These are phyloP conservation scores for Aspergillus tamarii DNA, from an alignment of 2,329 filamentous ascomycete genomes.

Conservation along the genomic window DNA sequence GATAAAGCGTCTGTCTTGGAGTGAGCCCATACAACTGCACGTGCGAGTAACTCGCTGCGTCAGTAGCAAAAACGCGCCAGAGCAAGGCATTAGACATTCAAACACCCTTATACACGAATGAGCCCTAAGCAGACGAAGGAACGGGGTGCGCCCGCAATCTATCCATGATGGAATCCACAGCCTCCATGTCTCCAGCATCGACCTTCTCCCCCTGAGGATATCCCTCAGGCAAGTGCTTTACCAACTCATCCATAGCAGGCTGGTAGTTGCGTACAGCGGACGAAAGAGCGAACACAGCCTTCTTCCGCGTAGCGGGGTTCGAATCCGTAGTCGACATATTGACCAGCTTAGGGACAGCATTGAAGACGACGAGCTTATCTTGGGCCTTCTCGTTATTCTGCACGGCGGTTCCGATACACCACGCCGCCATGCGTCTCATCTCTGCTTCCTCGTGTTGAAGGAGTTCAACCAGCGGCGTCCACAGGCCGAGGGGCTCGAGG, in stretches of 20 bases:
- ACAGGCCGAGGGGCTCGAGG: constrained; percentile 75
- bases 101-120: neutral
- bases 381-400: constrained; percentile 92
- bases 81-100: neutral
- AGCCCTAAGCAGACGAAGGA: constrained; percentile 30
- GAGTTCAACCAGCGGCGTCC: constrained; percentile 76
- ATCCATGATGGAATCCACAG: constrained; percentile 74
- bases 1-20: neutral
- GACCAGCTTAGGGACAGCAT: constrained; percentile 72
- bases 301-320: constrained; percentile 70
- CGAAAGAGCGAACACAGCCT: constrained; percentile 87
- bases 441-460: constrained; percentile 71
- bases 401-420: constrained; percentile 91
- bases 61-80: neutral
- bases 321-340: constrained; percentile 64
- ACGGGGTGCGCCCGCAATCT: constrained; percentile 58
- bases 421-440: constrained; percentile 83
- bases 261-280: constrained; percentile 88
- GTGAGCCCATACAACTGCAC: neutral
- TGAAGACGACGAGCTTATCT: constrained; percentile 66
- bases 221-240: constrained; percentile 68
- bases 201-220: constrained; percentile 63
- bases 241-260: constrained; percentile 65
- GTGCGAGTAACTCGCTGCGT: neutral
- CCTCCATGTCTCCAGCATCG: constrained; percentile 87